Evolutionary conservation across 495 filamentous ascomycete genomes (phyloP).

Genomic region (Podospora bellae-mahoneyi): DNA sequence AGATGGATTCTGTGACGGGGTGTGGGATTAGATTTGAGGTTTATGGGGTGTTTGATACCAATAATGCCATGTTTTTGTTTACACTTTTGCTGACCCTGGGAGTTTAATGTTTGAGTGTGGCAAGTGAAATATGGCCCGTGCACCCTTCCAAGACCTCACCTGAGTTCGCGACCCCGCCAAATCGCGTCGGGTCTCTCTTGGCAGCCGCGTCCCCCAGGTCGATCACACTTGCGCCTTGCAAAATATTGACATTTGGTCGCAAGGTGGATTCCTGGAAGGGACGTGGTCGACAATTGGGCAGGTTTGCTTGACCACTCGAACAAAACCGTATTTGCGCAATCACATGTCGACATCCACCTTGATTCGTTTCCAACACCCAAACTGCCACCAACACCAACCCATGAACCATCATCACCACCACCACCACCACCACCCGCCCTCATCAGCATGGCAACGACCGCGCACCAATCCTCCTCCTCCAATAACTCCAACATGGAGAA

Average conservation of each 20-base stretch:
- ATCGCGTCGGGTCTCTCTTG: slow-evolving; percentile 11
- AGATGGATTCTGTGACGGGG: background rate
- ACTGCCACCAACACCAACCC: background rate
- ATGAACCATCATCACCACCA: background rate
- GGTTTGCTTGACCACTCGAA: too few relatives aligned
- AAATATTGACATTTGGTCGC: background rate
- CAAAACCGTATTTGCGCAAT: background rate
- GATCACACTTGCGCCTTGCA: background rate
- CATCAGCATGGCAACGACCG: background rate
- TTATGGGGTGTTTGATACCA: background rate
- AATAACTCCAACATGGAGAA: slow-evolving; percentile 66
- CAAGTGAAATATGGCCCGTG: background rate
- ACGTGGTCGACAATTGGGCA: background rate
- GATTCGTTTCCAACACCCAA: background rate
- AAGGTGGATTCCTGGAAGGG: background rate
- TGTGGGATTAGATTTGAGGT: background rate
- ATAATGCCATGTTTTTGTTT: background rate
- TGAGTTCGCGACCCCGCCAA: slow-evolving; percentile 14
- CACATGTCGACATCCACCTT: background rate
- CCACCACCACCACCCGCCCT: background rate
- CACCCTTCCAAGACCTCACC: background rate
- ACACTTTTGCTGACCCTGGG: background rate
- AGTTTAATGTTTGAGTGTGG: too few relatives aligned
- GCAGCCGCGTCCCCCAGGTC: slow-evolving; percentile 14
- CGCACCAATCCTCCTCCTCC: slow-evolving; percentile 21